These are phyloP conservation scores for Pilasporangium apinafurcum DNA, from an alignment of 352 stramenopile genomes.

Conservation along the genomic window DNA sequence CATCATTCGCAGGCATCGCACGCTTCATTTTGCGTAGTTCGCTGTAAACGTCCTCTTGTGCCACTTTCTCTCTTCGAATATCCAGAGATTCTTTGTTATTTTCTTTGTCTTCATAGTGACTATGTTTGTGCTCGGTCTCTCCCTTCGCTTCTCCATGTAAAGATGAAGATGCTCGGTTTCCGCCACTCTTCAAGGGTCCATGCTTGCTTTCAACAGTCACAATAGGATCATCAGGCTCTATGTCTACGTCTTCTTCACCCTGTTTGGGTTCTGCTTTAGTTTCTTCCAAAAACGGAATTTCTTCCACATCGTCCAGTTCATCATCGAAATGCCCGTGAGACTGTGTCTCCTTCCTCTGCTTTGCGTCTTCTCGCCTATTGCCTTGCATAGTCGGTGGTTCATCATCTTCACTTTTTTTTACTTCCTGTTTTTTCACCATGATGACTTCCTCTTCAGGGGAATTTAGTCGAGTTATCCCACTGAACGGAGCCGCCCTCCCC, in stretches of 20 bases:
- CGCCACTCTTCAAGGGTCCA: slow-evolving; percentile 16
- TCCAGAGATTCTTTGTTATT: slow-evolving; percentile 13
- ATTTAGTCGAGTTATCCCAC: slow-evolving; percentile 35
- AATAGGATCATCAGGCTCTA: neutral
- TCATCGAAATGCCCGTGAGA: slow-evolving; percentile 35
- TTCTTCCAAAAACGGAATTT: slow-evolving; percentile 74
- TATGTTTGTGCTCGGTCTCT: slow-evolving; percentile 15
- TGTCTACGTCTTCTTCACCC: neutral
- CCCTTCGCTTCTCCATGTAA: too few species aligned
- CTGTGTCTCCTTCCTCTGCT: neutral
- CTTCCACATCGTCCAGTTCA: slow-evolving; percentile 72
- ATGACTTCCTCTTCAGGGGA: slow-evolving; percentile 66
- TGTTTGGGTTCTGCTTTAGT: slow-evolving; percentile 33
- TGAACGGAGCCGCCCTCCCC: slow-evolving; percentile 55
- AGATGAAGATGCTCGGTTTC: too few species aligned
- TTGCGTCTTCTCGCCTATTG: neutral
- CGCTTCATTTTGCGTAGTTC: slow-evolving; percentile 51
- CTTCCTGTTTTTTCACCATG: slow-evolving; percentile 55
- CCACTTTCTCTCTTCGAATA: slow-evolving; percentile 12
- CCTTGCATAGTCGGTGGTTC: too few species aligned
- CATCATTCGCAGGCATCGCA: slow-evolving; percentile 19
- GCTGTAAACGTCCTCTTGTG: slow-evolving; percentile 45
- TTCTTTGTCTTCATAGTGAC: slow-evolving; percentile 3
- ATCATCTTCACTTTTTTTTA: slow-evolving; percentile 22
- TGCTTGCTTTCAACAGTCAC: slow-evolving; percentile 7